These are phyloP conservation scores for Raphanus raphanistrum DNA, from an alignment of 345 rosid genomes.

Conservation along the genomic window DNA sequence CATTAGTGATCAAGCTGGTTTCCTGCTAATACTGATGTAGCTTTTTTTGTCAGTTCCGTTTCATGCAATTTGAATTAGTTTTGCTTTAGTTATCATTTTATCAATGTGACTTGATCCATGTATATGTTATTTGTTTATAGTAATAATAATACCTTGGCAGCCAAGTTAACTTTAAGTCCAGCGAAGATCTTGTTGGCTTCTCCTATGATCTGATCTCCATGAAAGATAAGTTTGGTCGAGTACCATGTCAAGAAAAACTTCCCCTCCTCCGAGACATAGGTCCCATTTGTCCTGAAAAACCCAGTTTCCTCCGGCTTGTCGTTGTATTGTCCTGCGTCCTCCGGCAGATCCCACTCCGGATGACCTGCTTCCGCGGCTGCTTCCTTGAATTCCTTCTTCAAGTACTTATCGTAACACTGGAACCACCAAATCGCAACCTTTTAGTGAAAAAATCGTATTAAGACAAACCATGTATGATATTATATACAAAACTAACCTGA, in stretches of 20 bases:
- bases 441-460: background rate
- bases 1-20: background rate
- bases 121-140: background rate
- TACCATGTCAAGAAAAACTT: conserved; percentile 80
- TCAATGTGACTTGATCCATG: background rate
- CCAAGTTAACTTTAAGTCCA: conserved; percentile 76
- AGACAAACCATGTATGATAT: background rate
- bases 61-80: background rate
- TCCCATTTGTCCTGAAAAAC: conserved; percentile 61
- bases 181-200: conserved; percentile 73
- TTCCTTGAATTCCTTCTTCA: conserved; percentile 62
- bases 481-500: conserved; percentile 45
- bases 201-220: conserved; percentile 75
- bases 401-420: conserved; percentile 75
- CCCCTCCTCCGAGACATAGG: conserved; percentile 62
- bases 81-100: background rate
- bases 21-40: background rate
- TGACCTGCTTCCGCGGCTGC: conserved; percentile 65
- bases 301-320: conserved; percentile 58
- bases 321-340: conserved; percentile 70
- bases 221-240: conserved; percentile 63
- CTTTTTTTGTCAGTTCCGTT: background rate
- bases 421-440: conserved; percentile 20
- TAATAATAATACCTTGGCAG: conserved; percentile 60
- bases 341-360: conserved; percentile 77